Percentiles rank a stretch among this genome's conserved stretches.
Conservation (phyloP, 106 monocot genomes). For the Platanthera zijinensis region DNA sequence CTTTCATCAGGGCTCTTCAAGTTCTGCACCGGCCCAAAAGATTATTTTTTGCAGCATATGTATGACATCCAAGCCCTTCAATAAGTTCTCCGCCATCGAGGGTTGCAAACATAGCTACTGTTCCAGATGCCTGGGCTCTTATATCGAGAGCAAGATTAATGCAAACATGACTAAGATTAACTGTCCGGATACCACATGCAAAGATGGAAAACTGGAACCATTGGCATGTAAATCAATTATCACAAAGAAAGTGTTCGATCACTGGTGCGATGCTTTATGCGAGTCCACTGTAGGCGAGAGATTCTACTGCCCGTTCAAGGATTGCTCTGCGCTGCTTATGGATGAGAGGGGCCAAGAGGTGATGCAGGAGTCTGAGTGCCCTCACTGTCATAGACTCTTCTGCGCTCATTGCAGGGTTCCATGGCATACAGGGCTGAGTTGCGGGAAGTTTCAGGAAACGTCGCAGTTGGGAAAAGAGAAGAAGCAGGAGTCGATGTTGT, state of each 20-base stretch:
- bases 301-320: slow-evolving; percentile 13
- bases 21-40: background rate
- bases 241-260: slow-evolving; percentile 5
- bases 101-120: slow-evolving; percentile 10
- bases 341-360: background rate
- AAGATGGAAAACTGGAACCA: background rate
- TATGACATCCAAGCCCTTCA: background rate
- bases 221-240: background rate
- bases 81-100: background rate
- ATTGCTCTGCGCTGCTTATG: slow-evolving; percentile 7
- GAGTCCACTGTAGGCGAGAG: slow-evolving; percentile 1
- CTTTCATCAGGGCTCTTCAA: background rate
- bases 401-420: slow-evolving; percentile 61
- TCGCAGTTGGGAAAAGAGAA: slow-evolving; percentile 27
- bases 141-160: slow-evolving; percentile 5
- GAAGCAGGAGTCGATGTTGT: slow-evolving; percentile 37
- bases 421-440: slow-evolving; percentile 42
- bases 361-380: slow-evolving; percentile 21
- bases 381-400: slow-evolving; percentile 52
- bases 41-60: slow-evolving; percentile 11
- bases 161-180: background rate
- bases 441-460: slow-evolving; percentile 23
- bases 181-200: slow-evolving; percentile 14
- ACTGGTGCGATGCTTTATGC: slow-evolving; percentile 5
- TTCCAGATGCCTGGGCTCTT: background rate